A percentile compares a stretch with the other conserved stretches of the same genome.
These are phyloP conservation scores for Cicer cuneatum DNA, from an alignment of 306 rosid species.

Conservation along the genomic window DNA sequence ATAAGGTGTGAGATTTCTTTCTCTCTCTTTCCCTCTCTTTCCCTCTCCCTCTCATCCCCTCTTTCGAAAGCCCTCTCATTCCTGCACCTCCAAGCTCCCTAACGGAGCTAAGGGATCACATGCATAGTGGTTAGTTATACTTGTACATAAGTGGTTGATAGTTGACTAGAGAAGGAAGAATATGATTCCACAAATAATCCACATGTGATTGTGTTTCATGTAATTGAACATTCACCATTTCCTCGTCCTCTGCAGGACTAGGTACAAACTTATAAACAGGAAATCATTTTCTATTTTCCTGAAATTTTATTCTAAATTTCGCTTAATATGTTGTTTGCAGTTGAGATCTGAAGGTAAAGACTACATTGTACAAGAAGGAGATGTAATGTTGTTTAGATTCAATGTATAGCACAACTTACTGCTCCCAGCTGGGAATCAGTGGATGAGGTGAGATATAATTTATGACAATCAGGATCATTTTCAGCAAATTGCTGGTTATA, in stretches of 20 bases:
- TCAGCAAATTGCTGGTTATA: slow-evolving; percentile 36
- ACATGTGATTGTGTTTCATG: slow-evolving; percentile 6
- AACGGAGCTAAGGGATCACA: too few relatives aligned
- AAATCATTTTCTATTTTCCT: slow-evolving; percentile 15
- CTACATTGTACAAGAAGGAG: slow-evolving; percentile 90
- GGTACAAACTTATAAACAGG: slow-evolving; percentile 9
- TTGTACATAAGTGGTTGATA: neutral
- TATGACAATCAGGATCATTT: slow-evolving; percentile 8
- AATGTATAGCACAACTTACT: slow-evolving; percentile 60
- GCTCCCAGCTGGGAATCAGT: slow-evolving; percentile 27
- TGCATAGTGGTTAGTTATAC: too few relatives aligned
- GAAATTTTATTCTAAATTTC: slow-evolving; percentile 8
- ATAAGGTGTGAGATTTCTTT: too few relatives aligned
- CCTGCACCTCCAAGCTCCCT: too few relatives aligned
- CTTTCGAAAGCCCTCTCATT: too few relatives aligned
- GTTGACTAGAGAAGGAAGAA: slow-evolving; percentile 10
- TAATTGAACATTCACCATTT: slow-evolving; percentile 1
- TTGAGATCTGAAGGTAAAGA: slow-evolving; percentile 96
- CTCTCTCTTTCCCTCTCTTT: too few relatives aligned
- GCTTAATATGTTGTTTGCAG: slow-evolving; percentile 58
- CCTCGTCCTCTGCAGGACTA: neutral
- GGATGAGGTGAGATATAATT: slow-evolving; percentile 35
- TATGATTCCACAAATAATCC: slow-evolving; percentile 10
- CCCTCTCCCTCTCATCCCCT: too few relatives aligned
- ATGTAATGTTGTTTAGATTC: slow-evolving; percentile 95